phyloP scores from a whole-genome alignment of 345 rosid genomes.

The Arabidopsis arenosa region DNA sequence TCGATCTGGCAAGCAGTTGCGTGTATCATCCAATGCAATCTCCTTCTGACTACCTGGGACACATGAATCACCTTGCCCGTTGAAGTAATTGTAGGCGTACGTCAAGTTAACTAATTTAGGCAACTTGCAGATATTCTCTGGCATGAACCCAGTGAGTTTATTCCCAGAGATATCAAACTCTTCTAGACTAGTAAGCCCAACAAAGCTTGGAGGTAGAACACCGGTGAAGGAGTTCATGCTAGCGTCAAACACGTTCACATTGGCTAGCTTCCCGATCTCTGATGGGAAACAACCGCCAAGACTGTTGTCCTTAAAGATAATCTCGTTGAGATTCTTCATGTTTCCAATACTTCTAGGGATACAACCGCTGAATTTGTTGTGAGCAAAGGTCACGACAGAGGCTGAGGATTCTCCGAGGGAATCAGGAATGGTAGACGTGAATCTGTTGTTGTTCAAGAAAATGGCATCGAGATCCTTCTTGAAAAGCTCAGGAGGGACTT shows the following conservation, averaged over 20 bases:
- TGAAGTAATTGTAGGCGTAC: constrained; percentile 64
- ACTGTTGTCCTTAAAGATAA: constrained; percentile 55
- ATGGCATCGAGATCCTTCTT: constrained; percentile 62
- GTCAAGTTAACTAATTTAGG: constrained; percentile 62
- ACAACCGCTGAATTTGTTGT: constrained; percentile 74
- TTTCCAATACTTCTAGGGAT: constrained; percentile 69
- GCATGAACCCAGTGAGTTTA: constrained; percentile 63
- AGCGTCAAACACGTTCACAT: constrained; percentile 62
- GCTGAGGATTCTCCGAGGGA: constrained; percentile 65
- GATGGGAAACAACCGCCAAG: constrained; percentile 77
- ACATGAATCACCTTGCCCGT: constrained; percentile 56
- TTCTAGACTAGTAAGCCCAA: constrained; percentile 46
- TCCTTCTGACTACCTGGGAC: constrained; percentile 39
- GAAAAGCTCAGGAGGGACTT: constrained; percentile 61
- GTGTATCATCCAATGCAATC: constrained; percentile 49
- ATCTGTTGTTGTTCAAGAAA: constrained; percentile 81
- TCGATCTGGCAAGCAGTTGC: constrained; percentile 62
- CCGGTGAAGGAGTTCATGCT: constrained; percentile 63
- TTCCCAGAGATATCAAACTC: constrained; percentile 56
- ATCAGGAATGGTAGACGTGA: constrained; percentile 65
- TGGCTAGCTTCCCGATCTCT: constrained; percentile 61
- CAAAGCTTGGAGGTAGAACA: constrained; percentile 49
- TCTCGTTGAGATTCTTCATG: constrained; percentile 70
- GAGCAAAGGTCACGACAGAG: constrained; percentile 66
- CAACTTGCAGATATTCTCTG: constrained; percentile 60